phyloP scores from a whole-genome alignment of 208 protist genomes.

The Pavlovales sp. region DNA sequence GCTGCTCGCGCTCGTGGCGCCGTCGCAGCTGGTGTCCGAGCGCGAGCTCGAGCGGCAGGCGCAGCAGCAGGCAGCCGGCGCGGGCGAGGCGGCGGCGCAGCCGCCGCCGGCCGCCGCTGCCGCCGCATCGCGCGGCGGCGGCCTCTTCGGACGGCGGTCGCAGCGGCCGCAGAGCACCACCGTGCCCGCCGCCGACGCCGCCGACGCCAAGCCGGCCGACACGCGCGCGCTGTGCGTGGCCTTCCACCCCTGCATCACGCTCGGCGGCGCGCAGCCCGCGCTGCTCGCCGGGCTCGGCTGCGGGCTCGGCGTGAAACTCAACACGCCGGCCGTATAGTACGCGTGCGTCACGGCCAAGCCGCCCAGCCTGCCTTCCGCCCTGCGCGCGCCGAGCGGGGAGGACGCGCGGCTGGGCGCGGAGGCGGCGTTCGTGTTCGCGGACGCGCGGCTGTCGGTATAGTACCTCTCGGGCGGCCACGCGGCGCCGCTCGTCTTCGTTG shows the following conservation, averaged over 20 bases:
- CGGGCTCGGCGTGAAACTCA: background rate
- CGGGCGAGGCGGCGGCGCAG: too few relatives aligned
- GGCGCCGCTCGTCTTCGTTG: background rate
- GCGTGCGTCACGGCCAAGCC: background rate
- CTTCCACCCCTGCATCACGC: background rate
- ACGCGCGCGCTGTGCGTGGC: background rate
- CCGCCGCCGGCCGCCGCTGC: too few relatives aligned
- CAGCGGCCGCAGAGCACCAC: too few relatives aligned
- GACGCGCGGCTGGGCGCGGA: background rate
- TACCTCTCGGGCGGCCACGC: background rate
- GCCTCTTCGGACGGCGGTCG: too few relatives aligned
- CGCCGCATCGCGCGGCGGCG: too few relatives aligned
- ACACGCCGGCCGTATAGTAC: background rate
- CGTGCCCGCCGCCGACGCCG: too few relatives aligned
- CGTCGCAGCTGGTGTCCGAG: background rate
- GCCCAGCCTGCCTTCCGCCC: background rate
- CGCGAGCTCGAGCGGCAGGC: too few relatives aligned
- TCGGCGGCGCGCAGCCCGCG: background rate
- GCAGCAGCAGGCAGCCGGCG: too few relatives aligned
- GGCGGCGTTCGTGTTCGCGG: background rate
- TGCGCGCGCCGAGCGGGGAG: background rate
- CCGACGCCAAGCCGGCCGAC: background rate
- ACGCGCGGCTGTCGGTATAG: background rate
- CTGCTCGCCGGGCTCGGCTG: background rate
- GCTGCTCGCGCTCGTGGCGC: background rate